Evolutionary conservation across 371 early-diverging fungal genomes (phyloP).

Genomic region (Choanephora cucurbitarum): DNA sequence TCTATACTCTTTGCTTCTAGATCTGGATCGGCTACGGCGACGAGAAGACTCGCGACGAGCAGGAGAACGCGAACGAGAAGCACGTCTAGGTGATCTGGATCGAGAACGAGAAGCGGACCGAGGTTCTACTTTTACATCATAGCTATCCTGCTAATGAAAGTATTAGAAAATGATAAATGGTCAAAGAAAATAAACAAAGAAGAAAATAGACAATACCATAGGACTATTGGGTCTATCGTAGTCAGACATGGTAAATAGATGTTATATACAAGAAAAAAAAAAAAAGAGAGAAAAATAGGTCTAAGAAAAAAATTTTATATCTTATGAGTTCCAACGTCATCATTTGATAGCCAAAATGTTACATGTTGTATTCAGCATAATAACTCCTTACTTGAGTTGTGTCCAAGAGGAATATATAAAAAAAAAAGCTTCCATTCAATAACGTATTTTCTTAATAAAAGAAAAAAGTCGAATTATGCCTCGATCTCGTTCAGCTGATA

Average conservation of each 20-base stretch:
- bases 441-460: too few relatives aligned
- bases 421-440: too few relatives aligned
- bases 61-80: constrained; percentile 27
- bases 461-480: constrained; percentile 3
- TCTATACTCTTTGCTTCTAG: constrained; percentile 30
- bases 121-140: constrained; percentile 10
- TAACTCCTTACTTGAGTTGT: too few relatives aligned
- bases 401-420: too few relatives aligned
- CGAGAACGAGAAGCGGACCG: constrained; percentile 27
- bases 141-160: background rate
- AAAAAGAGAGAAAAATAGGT: background rate
- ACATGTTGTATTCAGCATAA: too few relatives aligned
- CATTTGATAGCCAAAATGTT: background rate
- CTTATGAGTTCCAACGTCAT: background rate
- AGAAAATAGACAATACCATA: constrained; percentile 9
- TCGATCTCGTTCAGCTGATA: constrained; percentile 11
- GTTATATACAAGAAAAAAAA: background rate
- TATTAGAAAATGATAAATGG: background rate
- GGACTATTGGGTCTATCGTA: constrained; percentile 26
- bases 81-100: constrained; percentile 21
- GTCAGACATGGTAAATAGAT: constrained; percentile 15
- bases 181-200: too few relatives aligned
- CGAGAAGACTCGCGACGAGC: constrained; percentile 34
- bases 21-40: constrained; percentile 34
- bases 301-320: background rate